A percentile compares a stretch with the other conserved stretches of the same genome.
These are phyloP conservation scores for Backusella westeae DNA, from an alignment of 192 early-diverging fungal species.

Conservation along the genomic window DNA sequence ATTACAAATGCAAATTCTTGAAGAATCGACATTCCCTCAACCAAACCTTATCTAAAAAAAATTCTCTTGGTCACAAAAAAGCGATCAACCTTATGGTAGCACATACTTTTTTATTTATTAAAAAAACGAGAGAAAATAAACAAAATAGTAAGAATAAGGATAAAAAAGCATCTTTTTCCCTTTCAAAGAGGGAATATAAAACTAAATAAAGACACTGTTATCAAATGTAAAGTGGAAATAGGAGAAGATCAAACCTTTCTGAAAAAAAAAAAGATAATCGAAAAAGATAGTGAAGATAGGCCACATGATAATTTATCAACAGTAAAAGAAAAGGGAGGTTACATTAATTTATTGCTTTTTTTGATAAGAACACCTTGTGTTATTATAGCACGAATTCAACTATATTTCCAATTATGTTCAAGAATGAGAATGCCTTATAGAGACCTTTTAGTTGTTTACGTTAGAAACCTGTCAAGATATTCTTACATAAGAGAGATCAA, in stretches of 20 bases:
- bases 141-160: background rate
- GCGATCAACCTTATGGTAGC: background rate
- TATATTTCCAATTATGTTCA: background rate
- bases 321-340: background rate
- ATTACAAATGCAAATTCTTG: background rate
- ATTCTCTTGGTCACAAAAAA: background rate
- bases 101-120: background rate
- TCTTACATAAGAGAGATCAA: background rate
- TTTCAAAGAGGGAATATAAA: background rate
- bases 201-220: background rate
- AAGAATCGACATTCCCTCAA: background rate
- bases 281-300: background rate
- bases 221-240: background rate
- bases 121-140: background rate
- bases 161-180: background rate
- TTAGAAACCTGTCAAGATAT: background rate
- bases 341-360: constrained; percentile 6
- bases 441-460: background rate
- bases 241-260: background rate
- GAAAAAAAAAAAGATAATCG: background rate
- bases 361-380: background rate
- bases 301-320: background rate
- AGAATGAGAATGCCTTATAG: background rate
- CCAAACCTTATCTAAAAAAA: background rate
- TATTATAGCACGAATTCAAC: background rate